Evolutionary conservation across 2,329 filamentous ascomycete genomes (phyloP), one percentile per base, ranked within the genome.

Genomic region (Xylariales sp.): DNA sequence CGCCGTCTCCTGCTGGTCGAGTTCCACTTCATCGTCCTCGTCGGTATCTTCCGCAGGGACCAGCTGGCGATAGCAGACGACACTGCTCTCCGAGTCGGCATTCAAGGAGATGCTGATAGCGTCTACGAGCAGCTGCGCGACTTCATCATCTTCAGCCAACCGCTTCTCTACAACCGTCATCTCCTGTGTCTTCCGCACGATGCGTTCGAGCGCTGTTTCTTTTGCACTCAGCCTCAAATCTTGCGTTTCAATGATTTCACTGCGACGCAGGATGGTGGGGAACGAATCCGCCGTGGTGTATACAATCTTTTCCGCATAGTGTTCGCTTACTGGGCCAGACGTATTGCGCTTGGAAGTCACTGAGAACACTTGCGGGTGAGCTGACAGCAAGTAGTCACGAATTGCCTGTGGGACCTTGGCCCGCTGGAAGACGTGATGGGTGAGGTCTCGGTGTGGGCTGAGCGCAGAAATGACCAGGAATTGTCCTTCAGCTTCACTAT

Each of bases 151-250:
- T 16, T 87, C 82, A 1, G 73, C 66, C 7, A 91, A 72, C 37
- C 82, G 81, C 59, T 84, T 87, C 59, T 95, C 88, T 1, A 95
- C 69, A 1, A 75, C 65, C 2, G 79, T 71, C 68, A 97, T 78
- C 63, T 97, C 91, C 44, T 87, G 80, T 1, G 91, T 95, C 69
- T 96, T 96, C 45, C 90, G 81, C 53, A 88, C 84, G 22, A 93
- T 91, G 12, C 91, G 82, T 60, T 97, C 91, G 46, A 97, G 72
- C 0, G 86, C 91, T n/a, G 88, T 90, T 62, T 96, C 86, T 44
- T 93, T 71, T 5, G 90, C 82, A 22, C 76, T 77, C 19, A 96
- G 70, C 9, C 73, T 73, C 14, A 88, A 62, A 36, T 84, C 82
- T 14, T 82, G 76, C 1, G 77, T 72, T 5, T 78, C 70, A 11